Evolutionary conservation across 2,329 filamentous ascomycete species (phyloP).

Genomic region (Bipolaris gigantea): DNA sequence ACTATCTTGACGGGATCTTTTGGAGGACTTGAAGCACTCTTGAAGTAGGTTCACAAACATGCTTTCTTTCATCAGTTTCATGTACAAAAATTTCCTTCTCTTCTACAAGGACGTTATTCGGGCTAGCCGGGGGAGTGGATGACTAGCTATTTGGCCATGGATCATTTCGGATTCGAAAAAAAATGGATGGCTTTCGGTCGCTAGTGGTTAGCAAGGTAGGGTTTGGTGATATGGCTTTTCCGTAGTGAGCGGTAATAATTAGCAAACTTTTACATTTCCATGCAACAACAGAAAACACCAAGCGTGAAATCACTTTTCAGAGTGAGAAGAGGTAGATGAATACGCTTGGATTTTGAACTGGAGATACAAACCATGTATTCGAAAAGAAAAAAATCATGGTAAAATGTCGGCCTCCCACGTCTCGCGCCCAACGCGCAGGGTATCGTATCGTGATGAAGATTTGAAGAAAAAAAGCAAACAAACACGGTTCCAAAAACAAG

Average conservation of each 20-base stretch:
- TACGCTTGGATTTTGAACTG: too few species aligned
- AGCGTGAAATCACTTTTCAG: background rate
- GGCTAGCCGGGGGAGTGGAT: background rate
- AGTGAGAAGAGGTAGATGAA: background rate
- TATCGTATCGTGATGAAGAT: background rate
- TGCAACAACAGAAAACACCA: too few species aligned
- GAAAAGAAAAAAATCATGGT: background rate
- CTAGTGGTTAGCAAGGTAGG: background rate
- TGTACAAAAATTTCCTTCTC: slow-evolving; percentile 17
- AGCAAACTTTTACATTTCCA: background rate
- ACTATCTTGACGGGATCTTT: slow-evolving; percentile 26
- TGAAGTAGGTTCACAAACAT: background rate
- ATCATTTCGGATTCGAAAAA: background rate
- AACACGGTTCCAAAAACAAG: background rate
- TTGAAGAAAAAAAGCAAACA: slow-evolving; percentile 1
- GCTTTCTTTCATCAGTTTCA: slow-evolving; percentile 5
- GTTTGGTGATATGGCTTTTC: background rate
- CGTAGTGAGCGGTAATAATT: background rate
- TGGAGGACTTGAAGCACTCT: slow-evolving; percentile 25
- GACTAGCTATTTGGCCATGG: background rate
- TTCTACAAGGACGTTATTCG: background rate
- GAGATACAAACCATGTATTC: background rate
- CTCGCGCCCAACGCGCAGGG: background rate
- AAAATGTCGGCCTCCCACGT: background rate
- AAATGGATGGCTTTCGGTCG: background rate